Evolutionary conservation across 2,329 filamentous ascomycete genomes (phyloP).

Genomic region (Aspergillus spinulosporus): DNA sequence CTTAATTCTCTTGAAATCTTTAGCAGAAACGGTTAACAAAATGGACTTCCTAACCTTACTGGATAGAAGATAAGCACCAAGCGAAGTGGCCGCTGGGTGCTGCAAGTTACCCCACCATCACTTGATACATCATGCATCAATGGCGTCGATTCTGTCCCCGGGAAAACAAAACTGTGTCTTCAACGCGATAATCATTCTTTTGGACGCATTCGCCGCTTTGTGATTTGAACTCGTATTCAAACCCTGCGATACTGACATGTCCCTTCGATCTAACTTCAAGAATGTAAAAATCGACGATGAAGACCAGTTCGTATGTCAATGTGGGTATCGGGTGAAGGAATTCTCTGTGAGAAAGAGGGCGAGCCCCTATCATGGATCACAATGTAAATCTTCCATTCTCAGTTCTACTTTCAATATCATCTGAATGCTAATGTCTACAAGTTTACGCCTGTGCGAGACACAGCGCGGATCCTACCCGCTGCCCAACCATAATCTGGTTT

Average conservation of each 20-base stretch:
- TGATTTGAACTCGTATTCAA: background rate
- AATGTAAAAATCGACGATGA: slow-evolving; percentile 6
- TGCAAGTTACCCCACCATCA: slow-evolving; percentile 6
- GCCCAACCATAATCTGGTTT: slow-evolving; percentile 2
- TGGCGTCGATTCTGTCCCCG: background rate
- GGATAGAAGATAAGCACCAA: background rate
- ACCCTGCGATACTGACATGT: background rate
- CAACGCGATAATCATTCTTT: background rate
- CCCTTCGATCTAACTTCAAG: slow-evolving; percentile 2
- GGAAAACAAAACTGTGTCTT: background rate
- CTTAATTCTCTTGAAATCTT: too few relatives aligned
- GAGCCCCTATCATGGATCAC: slow-evolving; percentile 5
- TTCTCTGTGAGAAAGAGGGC: background rate
- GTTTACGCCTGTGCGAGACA: slow-evolving; percentile 7
- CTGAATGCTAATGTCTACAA: background rate
- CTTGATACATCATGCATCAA: background rate
- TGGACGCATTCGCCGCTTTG: too few relatives aligned
- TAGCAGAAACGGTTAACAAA: too few relatives aligned
- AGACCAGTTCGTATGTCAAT: slow-evolving; percentile 6
- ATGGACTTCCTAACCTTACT: too few relatives aligned
- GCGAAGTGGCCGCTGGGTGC: slow-evolving; percentile 1
- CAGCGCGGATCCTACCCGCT: slow-evolving; percentile 1
- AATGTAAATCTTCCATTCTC: background rate
- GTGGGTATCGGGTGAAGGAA: slow-evolving; percentile 4
- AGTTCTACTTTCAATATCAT: background rate